Conservation (phyloP, 1,139 yeast species). For the Geotrichum bryndzae region DNA sequence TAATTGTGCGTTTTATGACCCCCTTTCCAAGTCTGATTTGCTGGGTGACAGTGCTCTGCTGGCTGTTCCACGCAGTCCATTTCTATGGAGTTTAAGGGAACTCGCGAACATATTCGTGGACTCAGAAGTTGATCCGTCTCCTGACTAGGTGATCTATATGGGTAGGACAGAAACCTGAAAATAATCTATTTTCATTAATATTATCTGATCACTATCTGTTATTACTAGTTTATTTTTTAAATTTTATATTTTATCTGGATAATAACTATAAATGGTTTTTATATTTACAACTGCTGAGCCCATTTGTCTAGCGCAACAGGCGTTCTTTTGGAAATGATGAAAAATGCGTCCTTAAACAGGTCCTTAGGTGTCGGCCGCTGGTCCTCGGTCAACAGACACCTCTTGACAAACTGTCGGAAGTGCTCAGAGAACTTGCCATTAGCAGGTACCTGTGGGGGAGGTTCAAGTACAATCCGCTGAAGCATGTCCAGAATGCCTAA, state of each 20-base stretch:
- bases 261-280: not conserved
- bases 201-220: not conserved
- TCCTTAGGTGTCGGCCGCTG: slow-evolving; percentile 60
- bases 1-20: too few species aligned
- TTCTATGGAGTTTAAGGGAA: too few species aligned
- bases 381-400: slow-evolving; percentile 64
- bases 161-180: too few species aligned
- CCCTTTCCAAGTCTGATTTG: too few species aligned
- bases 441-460: slow-evolving; percentile 66
- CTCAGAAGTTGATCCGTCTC: too few species aligned
- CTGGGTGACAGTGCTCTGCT: too few species aligned
- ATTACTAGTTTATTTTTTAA: not conserved
- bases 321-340: slow-evolving; percentile 41
- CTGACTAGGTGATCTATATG: too few species aligned
- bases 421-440: slow-evolving; percentile 38
- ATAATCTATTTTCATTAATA: not conserved
- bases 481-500: slow-evolving; percentile 84
- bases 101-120: too few species aligned
- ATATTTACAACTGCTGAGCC: slow-evolving; percentile 38
- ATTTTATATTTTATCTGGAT: not conserved
- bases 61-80: too few species aligned
- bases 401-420: slow-evolving; percentile 58
- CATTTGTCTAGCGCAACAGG: slow-evolving; percentile 44
- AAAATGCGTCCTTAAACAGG: slow-evolving; percentile 44
- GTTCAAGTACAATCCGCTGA: slow-evolving; percentile 89